Conservation (phyloP, 2,329 filamentous ascomycete species). For the Ceratocystis huliohia region DNA sequence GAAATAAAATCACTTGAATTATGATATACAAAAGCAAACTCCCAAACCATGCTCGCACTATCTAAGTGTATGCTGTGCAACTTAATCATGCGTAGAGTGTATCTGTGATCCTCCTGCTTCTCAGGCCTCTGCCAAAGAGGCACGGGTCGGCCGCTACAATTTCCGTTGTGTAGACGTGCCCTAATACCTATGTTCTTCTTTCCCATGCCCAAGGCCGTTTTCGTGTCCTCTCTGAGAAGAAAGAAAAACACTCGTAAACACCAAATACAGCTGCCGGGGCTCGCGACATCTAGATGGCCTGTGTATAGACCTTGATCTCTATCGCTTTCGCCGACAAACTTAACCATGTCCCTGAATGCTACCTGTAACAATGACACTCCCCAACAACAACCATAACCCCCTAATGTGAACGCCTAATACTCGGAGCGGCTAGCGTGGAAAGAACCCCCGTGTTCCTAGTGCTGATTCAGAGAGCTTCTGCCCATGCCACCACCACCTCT, state of each 20-base stretch:
- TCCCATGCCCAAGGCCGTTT: background rate
- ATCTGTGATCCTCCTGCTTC: conserved; percentile 3
- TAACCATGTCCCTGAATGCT: conserved; percentile 15
- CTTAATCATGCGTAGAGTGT: conserved; percentile 5
- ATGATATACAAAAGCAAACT: background rate
- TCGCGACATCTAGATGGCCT: background rate
- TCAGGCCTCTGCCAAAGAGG: background rate
- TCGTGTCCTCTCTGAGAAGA: background rate
- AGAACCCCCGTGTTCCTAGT: conserved; percentile 18
- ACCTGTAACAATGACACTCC: conserved; percentile 15
- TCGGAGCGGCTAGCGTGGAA: conserved; percentile 16
- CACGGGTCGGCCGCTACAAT: background rate
- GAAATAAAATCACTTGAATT: background rate
- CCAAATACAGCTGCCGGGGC: no score
- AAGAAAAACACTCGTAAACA: background rate
- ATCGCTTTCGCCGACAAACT: background rate
- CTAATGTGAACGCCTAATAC: conserved; percentile 15
- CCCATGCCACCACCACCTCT: conserved; percentile 10
- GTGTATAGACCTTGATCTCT: background rate
- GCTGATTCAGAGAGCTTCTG: conserved; percentile 14
- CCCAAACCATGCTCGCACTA: background rate
- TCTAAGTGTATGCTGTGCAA: background rate
- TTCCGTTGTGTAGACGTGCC: background rate
- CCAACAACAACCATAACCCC: conserved; percentile 7
- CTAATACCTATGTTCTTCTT: background rate